Conservation (phyloP, 257 asterid species). For the Petunia axillaris region DNA sequence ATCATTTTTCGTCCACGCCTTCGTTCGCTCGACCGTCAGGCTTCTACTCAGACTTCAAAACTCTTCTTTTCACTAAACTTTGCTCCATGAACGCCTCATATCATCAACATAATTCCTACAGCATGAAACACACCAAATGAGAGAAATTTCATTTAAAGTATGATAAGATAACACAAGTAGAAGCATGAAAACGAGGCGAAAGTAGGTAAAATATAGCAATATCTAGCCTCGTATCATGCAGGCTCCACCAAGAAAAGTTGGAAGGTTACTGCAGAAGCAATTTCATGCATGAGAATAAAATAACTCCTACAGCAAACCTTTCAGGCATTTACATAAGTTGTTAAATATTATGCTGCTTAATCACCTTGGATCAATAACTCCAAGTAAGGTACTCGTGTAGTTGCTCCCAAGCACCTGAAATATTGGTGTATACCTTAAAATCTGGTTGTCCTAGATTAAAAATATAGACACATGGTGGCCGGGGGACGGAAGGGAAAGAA, state of each 20-base stretch:
- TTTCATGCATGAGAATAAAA: neutral
- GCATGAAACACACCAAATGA: too few species aligned
- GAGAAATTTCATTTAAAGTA: too few species aligned
- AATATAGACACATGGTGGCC: neutral
- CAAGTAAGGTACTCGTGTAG: constrained; percentile 55
- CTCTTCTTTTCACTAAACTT: too few species aligned
- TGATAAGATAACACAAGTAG: too few species aligned
- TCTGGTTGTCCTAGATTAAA: neutral
- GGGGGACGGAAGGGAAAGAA: neutral
- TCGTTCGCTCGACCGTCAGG: too few species aligned
- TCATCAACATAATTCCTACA: too few species aligned
- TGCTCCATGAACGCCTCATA: too few species aligned
- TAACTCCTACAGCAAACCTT: neutral
- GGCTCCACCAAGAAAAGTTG: constrained; percentile 69
- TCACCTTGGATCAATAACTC: constrained; percentile 73
- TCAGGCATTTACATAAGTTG: constrained; percentile 1
- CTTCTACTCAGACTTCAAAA: too few species aligned
- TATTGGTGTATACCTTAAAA: neutral
- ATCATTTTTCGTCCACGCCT: too few species aligned
- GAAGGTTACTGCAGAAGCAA: constrained; percentile 56
- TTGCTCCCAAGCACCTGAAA: constrained; percentile 71
- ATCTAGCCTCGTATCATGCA: constrained; percentile 31
- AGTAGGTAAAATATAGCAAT: too few species aligned
- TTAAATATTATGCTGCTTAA: neutral
- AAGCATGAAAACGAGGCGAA: too few species aligned